Base-by-base conservation (phyloP, 495 filamentous ascomycete genomes). In the Chaetomium fimeti region DNA sequence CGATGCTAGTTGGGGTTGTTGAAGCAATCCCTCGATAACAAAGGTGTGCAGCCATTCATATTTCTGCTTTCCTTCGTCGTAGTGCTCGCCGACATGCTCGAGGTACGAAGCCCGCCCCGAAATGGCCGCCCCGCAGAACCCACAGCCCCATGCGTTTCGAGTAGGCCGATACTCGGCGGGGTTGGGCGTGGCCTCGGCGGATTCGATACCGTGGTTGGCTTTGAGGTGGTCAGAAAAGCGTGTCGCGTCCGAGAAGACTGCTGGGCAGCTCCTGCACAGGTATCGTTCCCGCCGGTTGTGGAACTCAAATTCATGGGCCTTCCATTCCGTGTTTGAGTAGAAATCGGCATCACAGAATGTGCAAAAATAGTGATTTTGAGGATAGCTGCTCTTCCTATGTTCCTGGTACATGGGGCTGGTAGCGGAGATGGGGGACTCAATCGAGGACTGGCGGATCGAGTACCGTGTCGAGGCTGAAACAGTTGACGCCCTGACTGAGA, bases 301-400 rank as follows among this genome's bases (percentile, higher is more conserved):
- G 5, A 28, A 25, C 9, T 61, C 61, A 4, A 61, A 45, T 25
- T 74, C 68, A 38, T 74, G 72, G 2, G 55, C 11, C 59, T 63
- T 67, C 70, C 70, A 72, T 18, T 69, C 70, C 1, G 24, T 60
- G 25, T 68, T 68, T 9, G 49, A 28, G 29, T 57, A 58, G 27
- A 74, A 74, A 2, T 61, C 38, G 1, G 24, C 62, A 15, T 66
- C 63, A 29, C 72, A 74, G 24, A 74, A 71, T 11, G 72, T 71
- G 65, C 70, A 72, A 16, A 18, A 66, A 51, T 69, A 72, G 12
- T 58, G 59, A 52, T 24, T 29, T 2, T 43, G 24, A 12, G 62
- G 62, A 20, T 65, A 57, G 32, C 55, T 49, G 49, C 61, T 57
- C 43, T 74, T 66, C 27, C 57, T 40, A 24, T 57, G 36, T 6